These are phyloP conservation scores for Fusarium tricinctum DNA, from an alignment of 2,329 filamentous ascomycete genomes.

Conservation along the genomic window DNA sequence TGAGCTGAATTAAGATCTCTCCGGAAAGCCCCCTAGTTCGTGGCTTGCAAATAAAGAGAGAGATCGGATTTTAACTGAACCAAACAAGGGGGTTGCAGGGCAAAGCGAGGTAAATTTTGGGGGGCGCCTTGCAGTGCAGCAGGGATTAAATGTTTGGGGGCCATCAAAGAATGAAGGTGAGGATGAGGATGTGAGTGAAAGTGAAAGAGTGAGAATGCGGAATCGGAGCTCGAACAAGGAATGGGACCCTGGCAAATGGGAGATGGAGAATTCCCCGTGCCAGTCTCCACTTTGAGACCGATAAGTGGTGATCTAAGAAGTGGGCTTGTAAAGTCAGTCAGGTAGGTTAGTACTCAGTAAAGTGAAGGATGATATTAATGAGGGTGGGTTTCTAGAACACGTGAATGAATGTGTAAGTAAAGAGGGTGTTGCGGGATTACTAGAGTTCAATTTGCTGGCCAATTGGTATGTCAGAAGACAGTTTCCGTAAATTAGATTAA, in stretches of 20 bases:
- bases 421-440: neutral
- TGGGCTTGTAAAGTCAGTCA: too few species aligned
- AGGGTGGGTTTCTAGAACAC: conserved; percentile 1
- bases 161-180: neutral
- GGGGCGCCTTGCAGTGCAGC: conserved; percentile 1
- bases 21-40: conserved; percentile 5
- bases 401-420: neutral
- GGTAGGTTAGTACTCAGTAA: too few species aligned
- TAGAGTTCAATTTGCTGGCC: neutral
- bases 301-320: neutral
- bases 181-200: neutral
- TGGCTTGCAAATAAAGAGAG: conserved; percentile 24
- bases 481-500: neutral
- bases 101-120: neutral
- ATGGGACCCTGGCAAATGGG: conserved; percentile 7
- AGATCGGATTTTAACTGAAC: conserved; percentile 12
- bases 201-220: conserved; percentile 6
- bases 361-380: neutral
- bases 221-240: conserved; percentile 15
- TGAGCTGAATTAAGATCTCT: conserved; percentile 19
- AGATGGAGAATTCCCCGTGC: conserved; percentile 2
- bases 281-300: conserved; percentile 6
- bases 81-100: conserved; percentile 23
- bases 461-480: neutral
- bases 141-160: conserved; percentile 4